Conservation (phyloP, 164 flowering plant genomes). For the Litsea cubeba region DNA sequence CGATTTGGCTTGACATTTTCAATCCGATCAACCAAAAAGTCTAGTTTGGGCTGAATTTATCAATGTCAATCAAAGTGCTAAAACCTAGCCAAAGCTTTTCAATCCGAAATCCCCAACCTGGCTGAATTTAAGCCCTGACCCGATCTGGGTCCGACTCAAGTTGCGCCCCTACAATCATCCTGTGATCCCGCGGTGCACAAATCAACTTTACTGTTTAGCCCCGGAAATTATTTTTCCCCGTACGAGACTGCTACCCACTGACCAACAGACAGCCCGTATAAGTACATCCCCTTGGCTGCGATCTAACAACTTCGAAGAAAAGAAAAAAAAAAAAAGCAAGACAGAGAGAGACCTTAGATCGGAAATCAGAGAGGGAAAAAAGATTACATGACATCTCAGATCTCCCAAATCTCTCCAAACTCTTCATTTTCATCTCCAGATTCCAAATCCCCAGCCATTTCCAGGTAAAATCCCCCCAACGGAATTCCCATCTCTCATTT, state of each 20-base stretch:
- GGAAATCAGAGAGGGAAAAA: not conserved
- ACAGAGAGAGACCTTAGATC: not conserved
- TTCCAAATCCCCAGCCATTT: not conserved
- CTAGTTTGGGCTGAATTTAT: no score
- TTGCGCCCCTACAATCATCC: not conserved
- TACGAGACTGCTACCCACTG: not conserved
- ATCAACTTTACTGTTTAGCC: not conserved
- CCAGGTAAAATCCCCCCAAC: not conserved
- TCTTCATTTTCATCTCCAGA: not conserved
- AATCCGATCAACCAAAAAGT: no score
- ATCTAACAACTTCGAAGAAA: not conserved
- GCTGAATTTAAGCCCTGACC: no score
- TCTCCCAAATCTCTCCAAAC: not conserved
- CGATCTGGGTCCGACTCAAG: no score
- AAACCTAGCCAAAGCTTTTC: no score
- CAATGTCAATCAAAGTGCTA: no score
- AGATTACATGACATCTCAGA: not conserved
- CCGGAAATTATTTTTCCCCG: not conserved
- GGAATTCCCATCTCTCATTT: not conserved
- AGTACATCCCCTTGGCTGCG: not conserved
- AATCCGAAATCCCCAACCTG: no score
- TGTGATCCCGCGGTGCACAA: not conserved
- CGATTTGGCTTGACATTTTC: no score
- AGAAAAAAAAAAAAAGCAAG: not conserved
- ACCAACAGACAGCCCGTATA: conserved; percentile 1